These are phyloP conservation scores for Ophiostoma tasmaniense DNA, from an alignment of 2,329 filamentous ascomycete genomes.

Conservation along the genomic window DNA sequence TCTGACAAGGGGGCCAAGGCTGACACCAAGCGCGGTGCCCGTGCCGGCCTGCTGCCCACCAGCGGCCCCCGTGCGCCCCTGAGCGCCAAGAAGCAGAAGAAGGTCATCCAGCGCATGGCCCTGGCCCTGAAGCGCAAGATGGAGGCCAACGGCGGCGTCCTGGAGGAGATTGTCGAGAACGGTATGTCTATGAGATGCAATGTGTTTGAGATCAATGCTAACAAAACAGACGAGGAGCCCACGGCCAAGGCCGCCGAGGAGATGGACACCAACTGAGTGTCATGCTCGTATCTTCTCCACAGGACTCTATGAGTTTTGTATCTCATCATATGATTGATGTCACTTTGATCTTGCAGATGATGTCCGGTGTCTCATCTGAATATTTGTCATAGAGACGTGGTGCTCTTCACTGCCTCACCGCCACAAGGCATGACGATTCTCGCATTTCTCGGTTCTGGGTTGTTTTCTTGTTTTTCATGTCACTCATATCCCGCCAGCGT, in stretches of 20 bases:
- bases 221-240: not conserved
- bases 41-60: conserved; percentile 45
- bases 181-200: conserved; percentile 3
- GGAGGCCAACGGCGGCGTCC: conserved; percentile 34
- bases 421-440: not conserved
- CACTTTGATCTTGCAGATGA: not conserved
- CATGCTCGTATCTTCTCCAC: not conserved
- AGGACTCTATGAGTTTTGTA: not conserved
- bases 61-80: conserved; percentile 44
- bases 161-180: conserved; percentile 29
- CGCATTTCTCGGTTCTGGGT: not conserved
- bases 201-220: not conserved
- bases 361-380: not conserved
- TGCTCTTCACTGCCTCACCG: not conserved
- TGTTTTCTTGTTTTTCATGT: not conserved
- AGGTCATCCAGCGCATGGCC: conserved; percentile 46
- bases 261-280: conserved; percentile 7
- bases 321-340: not conserved
- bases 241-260: not conserved
- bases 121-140: conserved; percentile 46
- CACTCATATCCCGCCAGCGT: conserved; percentile 6
- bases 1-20: conserved; percentile 21
- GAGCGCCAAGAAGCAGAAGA: conserved; percentile 48
- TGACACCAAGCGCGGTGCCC: conserved; percentile 41
- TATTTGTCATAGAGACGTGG: not conserved